A percentile compares a stretch with the other conserved stretches of the same genome.
Conservation (phyloP, 2,329 filamentous ascomycete species). For the Balansia obtecta region DNA sequence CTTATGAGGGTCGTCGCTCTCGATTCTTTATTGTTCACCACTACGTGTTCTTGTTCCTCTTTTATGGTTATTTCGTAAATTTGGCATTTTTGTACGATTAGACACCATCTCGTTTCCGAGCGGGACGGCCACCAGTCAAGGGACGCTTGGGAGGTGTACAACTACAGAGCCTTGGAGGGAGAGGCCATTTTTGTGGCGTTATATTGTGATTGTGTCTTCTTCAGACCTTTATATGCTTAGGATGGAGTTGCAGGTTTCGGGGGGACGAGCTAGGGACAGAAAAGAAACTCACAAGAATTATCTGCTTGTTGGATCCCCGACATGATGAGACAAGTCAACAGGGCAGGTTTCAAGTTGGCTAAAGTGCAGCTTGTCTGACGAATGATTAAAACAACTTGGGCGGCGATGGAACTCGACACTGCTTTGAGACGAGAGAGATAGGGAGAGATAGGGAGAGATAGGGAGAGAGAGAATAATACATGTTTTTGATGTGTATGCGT, state of each 20-base stretch:
- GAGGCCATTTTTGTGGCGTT: slow-evolving; percentile 2
- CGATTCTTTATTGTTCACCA: not conserved
- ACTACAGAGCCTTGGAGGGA: not conserved
- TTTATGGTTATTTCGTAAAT: not conserved
- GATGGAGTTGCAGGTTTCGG: not conserved
- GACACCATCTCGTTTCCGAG: not conserved
- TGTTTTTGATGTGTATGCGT: too few species aligned
- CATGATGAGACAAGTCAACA: not conserved
- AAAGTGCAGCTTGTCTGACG: too few species aligned
- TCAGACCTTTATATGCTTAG: not conserved
- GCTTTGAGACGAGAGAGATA: too few species aligned
- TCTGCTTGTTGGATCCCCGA: not conserved
- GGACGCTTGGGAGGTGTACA: slow-evolving; percentile 1
- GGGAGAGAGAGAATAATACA: too few species aligned
- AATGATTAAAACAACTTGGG: too few species aligned
- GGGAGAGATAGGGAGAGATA: too few species aligned
- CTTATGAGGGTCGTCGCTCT: not conserved
- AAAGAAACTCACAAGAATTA: not conserved
- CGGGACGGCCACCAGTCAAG: not conserved
- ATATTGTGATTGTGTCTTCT: not conserved
- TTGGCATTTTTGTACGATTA: slow-evolving; percentile 6
- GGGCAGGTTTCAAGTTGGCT: not conserved
- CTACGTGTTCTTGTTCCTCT: not conserved
- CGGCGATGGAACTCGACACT: too few species aligned
- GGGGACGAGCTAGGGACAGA: not conserved